Percentiles rank a stretch among this genome's conserved stretches.
phyloP scores from a whole-genome alignment of 805 yeast genomes.

The Candida sanyiensis region DNA sequence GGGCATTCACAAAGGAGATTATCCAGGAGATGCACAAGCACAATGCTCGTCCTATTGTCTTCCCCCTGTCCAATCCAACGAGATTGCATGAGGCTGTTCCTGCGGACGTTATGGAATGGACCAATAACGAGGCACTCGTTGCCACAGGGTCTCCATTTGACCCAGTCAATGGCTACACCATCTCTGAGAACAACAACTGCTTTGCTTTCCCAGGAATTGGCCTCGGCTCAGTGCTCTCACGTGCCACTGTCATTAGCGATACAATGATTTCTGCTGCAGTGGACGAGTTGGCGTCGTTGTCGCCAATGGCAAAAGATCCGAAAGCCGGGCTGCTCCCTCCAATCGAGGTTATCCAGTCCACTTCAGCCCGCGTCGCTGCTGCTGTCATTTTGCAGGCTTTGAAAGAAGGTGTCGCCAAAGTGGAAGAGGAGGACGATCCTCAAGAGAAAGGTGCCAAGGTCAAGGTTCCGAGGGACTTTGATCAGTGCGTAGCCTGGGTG shows the following conservation, averaged over 20 bases:
- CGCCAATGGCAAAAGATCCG: conserved; percentile 74
- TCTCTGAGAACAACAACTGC: conserved; percentile 95
- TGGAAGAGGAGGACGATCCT: conserved; percentile 69
- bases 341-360: conserved; percentile 78
- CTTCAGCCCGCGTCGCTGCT: conserved; percentile 87
- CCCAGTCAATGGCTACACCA: conserved; percentile 86
- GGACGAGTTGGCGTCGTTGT: conserved; percentile 76
- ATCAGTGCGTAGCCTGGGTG: conserved; percentile 82
- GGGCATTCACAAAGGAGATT: conserved; percentile 85
- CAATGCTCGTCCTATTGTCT: conserved; percentile 81
- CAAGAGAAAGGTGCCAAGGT: conserved; percentile 56
- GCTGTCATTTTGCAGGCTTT: conserved; percentile 87
- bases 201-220: conserved; percentile 98
- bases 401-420: conserved; percentile 78
- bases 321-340: conserved; percentile 82
- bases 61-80: conserved; percentile 96
- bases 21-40: conserved; percentile 85
- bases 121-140: conserved; percentile 81
- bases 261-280: conserved; percentile 96
- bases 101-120: conserved; percentile 85
- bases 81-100: conserved; percentile 94
- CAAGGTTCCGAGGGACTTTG: conserved; percentile 73
- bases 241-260: conserved; percentile 78
- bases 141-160: conserved; percentile 97
- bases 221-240: conserved; percentile 84